A percentile compares a stretch with the other conserved stretches of the same genome.
Evolutionary conservation across 345 rosid genomes (phyloP).

Genomic region (Eucalyptus globulus): DNA sequence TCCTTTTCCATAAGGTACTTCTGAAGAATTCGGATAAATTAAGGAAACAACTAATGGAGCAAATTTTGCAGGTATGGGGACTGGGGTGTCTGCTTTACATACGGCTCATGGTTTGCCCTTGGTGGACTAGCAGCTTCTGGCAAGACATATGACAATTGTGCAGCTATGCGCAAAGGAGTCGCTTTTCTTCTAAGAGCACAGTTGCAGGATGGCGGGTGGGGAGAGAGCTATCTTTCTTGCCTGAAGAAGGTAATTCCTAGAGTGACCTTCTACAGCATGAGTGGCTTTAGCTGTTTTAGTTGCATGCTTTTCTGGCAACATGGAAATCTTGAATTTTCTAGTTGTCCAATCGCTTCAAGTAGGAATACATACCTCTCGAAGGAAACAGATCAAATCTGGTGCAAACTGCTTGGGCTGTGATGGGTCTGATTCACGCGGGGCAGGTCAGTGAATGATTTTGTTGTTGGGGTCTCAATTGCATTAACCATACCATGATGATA

Average conservation of each 20-base stretch:
- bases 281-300: not conserved
- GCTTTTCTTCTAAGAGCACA: slow-evolving; percentile 29
- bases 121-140: slow-evolving; percentile 38
- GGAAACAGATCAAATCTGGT: slow-evolving; percentile 35
- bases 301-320: not conserved
- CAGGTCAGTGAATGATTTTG: slow-evolving; percentile 17
- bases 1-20: not conserved
- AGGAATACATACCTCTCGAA: slow-evolving; percentile 32
- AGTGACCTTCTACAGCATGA: not conserved
- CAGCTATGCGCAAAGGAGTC: slow-evolving; percentile 18
- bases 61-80: slow-evolving; percentile 24
- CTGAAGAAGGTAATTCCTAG: slow-evolving; percentile 19
- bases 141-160: slow-evolving; percentile 15
- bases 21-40: not conserved
- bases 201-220: slow-evolving; percentile 38
- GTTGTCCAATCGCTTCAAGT: not conserved
- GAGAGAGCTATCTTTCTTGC: slow-evolving; percentile 44
- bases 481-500: not conserved
- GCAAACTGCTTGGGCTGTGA: slow-evolving; percentile 39
- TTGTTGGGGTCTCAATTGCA: not conserved
- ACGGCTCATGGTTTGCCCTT: slow-evolving; percentile 32
- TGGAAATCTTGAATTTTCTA: not conserved
- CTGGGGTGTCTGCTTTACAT: slow-evolving; percentile 51
- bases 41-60: not conserved
- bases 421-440: slow-evolving; percentile 32